phyloP scores from a whole-genome alignment of 2,329 filamentous ascomycete species.

The Calonectria fujianensis region DNA sequence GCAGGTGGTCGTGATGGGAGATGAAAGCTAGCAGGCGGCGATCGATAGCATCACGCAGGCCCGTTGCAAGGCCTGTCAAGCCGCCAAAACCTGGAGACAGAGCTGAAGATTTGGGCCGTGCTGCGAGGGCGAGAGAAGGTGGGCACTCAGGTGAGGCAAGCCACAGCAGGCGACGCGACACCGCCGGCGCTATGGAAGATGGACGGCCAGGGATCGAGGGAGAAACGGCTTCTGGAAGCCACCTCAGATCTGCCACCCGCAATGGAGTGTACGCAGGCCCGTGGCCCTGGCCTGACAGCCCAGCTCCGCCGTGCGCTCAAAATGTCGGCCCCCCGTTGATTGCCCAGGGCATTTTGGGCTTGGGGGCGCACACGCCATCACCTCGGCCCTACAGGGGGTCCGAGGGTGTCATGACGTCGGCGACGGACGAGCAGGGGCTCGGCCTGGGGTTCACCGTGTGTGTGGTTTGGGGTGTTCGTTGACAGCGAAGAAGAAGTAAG shows the following conservation, averaged over 20 bases:
- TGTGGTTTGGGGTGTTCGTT: constrained; percentile 42
- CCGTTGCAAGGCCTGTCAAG: constrained; percentile 19
- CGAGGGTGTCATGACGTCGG: constrained; percentile 53
- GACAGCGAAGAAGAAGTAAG: constrained; percentile 40
- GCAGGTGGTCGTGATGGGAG: constrained; percentile 44
- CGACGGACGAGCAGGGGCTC: constrained; percentile 40
- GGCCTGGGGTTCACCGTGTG: constrained; percentile 45
- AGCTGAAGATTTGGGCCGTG: constrained; percentile 39
- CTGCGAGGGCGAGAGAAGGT: constrained; percentile 46
- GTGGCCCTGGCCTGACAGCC: constrained; percentile 48
- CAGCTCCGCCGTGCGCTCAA: constrained; percentile 53
- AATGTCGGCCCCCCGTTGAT: constrained; percentile 46
- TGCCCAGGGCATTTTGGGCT: constrained; percentile 43
- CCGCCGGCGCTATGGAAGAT: constrained; percentile 43
- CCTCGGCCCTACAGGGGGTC: constrained; percentile 47
- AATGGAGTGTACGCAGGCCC: constrained; percentile 44
- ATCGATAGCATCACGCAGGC: constrained; percentile 28
- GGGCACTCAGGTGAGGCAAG: constrained; percentile 55
- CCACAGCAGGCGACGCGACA: constrained; percentile 52
- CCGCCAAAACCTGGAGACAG: constrained; percentile 14
- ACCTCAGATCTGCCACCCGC: constrained; percentile 51
- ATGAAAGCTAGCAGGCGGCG: constrained; percentile 50
- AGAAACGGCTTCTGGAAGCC: constrained; percentile 51
- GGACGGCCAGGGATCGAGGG: constrained; percentile 44
- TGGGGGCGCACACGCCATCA: constrained; percentile 50